Evolutionary conservation across 176 grass and related monocot species (phyloP).

Genomic region (Oryza australiensis): DNA sequence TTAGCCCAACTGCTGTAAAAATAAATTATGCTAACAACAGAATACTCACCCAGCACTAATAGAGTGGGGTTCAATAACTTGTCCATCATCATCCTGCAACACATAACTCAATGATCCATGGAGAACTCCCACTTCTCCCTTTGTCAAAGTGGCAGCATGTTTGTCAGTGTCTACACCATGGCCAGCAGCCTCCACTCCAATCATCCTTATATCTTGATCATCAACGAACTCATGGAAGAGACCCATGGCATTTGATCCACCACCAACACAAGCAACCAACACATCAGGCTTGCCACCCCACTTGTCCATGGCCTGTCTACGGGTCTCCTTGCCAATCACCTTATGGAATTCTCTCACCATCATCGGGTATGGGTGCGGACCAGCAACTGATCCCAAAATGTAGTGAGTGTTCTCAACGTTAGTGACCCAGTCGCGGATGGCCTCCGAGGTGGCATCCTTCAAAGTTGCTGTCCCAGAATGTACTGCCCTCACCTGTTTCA

Average conservation of each 20-base stretch:
- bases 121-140: constrained; percentile 89
- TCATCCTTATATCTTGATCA: constrained; percentile 75
- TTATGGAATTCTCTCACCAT: constrained; percentile 98
- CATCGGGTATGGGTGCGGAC: constrained; percentile 96
- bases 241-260: constrained; percentile 96
- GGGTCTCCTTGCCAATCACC: constrained; percentile 86
- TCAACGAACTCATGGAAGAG: constrained; percentile 96
- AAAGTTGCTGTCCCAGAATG: constrained; percentile 90
- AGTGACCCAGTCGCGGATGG: constrained; percentile 96
- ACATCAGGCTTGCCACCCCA: constrained; percentile 93
- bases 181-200: constrained; percentile 96
- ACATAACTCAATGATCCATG: constrained; percentile 97
- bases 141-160: constrained; percentile 90
- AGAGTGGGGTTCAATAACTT: constrained; percentile 96
- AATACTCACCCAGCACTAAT: constrained; percentile 91
- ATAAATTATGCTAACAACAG: background rate
- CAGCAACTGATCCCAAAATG: constrained; percentile 86
- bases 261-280: constrained; percentile 90
- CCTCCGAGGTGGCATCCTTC: constrained; percentile 96
- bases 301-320: constrained; percentile 86
- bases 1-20: constrained; percentile 19
- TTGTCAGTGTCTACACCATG: constrained; percentile 84
- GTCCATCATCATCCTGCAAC: constrained; percentile 93
- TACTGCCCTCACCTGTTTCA: constrained; percentile 77
- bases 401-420: constrained; percentile 94